Evolutionary conservation across 2,329 filamentous ascomycete genomes (phyloP), one percentile per base, ranked within the genome.

Genomic region (Chrysosporium keratinophilum): DNA sequence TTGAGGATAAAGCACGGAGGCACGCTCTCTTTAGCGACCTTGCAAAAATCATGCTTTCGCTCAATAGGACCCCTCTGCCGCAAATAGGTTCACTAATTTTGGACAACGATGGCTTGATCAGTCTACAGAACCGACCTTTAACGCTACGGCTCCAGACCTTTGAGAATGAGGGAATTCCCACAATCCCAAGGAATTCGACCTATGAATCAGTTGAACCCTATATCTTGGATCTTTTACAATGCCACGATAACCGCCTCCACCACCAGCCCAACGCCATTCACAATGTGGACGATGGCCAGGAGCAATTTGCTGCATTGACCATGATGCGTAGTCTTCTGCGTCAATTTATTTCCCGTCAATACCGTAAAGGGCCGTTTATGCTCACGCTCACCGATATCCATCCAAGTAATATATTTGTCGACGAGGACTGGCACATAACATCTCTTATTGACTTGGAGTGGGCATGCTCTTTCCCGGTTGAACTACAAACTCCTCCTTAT

Each of bases 41-140:
- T 28, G 52, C 54, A 1, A 20, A 34, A 6, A 50, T 53, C 14
- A 19, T 53, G 14, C 42, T 55, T 9, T 19, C 40, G 5, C 9
- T 52, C 7, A 37, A 50, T 5, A 55, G 59, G 9, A 56, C 56
- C 7, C 60, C 64, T 23, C 44, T 67, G 10, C 63, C 63, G 9
- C 58, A 60, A 11, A 71, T 72, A 45, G 67, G 68, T 1, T 70
- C 69, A 5, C 60, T 64, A n/a, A 60, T 59, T 11, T 59, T 71
- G 11, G 58, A 68, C 47, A 48, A 62, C 4, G 23, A 61, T 12
- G 61, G 65, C 5, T 53, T 53, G 17, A 34, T 66, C 10, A 53
- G 43, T 9, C 52, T 65, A 17, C 48, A 43, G 9, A 65, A 63
- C 40, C 58, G 64, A 1, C 63, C 64, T 4, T 52, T 66, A 2